These are phyloP conservation scores for Saturnispora mendoncae DNA, from an alignment of 805 yeast genomes.

Conservation along the genomic window DNA sequence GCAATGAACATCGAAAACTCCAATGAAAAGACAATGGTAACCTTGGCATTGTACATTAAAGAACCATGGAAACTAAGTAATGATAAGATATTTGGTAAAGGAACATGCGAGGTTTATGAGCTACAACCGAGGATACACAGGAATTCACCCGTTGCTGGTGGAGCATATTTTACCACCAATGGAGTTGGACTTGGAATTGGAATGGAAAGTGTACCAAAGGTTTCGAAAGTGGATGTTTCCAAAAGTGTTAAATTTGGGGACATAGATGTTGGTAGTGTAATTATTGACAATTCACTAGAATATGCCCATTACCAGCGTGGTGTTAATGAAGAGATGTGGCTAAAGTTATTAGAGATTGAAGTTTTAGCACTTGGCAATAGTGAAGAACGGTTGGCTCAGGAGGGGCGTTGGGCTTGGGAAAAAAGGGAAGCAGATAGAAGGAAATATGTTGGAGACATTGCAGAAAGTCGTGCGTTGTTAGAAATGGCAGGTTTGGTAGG, in stretches of 20 bases:
- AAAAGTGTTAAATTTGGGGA: slow-evolving; percentile 25
- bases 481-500: slow-evolving; percentile 73
- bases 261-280: slow-evolving; percentile 46
- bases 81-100: slow-evolving; percentile 64
- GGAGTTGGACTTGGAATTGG: slow-evolving; percentile 89
- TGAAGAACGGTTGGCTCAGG: slow-evolving; percentile 69
- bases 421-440: slow-evolving; percentile 75
- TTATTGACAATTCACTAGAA: slow-evolving; percentile 71
- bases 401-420: slow-evolving; percentile 85
- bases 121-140: slow-evolving; percentile 50
- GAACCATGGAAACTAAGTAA: slow-evolving; percentile 71
- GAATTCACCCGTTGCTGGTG: slow-evolving; percentile 22
- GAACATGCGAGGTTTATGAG: slow-evolving; percentile 49
- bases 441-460: slow-evolving; percentile 59
- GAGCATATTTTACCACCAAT: slow-evolving; percentile 56
- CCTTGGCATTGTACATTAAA: slow-evolving; percentile 9
- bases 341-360: slow-evolving; percentile 66
- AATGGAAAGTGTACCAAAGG: slow-evolving; percentile 45
- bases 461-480: slow-evolving; percentile 76
- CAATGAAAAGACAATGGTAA: slow-evolving; percentile 11
- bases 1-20: slow-evolving; percentile 1
- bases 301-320: slow-evolving; percentile 70
- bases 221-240: slow-evolving; percentile 53
- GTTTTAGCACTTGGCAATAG: slow-evolving; percentile 89
- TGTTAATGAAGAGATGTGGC: slow-evolving; percentile 54